Evolutionary conservation across 257 asterid species (phyloP), one percentile per base, ranked within the genome.

Genomic region (Coffea canephora): DNA sequence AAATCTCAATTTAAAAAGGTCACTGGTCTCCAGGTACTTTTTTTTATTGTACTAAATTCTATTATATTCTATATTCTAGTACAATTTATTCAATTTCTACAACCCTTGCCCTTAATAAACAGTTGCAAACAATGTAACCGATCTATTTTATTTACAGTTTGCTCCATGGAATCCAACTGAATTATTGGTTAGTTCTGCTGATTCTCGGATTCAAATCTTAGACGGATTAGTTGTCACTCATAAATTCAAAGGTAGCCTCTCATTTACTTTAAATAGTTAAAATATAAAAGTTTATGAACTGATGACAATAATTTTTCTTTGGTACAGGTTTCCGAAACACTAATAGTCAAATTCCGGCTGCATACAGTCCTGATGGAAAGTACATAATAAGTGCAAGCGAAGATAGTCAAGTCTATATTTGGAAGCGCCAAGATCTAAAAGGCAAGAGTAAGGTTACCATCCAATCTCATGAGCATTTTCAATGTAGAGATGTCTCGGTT

Each of bases 321-420:
- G 12, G 6, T 70, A 62, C 91, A 96, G 99, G 98, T 39, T 91
- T 92, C 16, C 88, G 92, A 49, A 96, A 96, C 84, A 90, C 96
- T 0, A 87, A 88, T 85, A 94, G 96, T 87, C 99, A 95, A 81
- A 95, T 92, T 45, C 79, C 94, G n/a, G 98, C 99, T 67, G 87
- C 92, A 1, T 92, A 86, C 81, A 92, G 88, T 65, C 87, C 93
- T 43, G 96, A 92, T 0, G 97, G 98, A 10, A 91, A 75, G 75
- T 92, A 94, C 49, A 82, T 96, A 64, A 79, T 96, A 74, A 89
- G 96, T 55, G 96, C 99, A 31, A 96, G 99, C 62, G 98, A 96
- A 79, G 99, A 96, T 77, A 87, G 90, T 25, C 94, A 92, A 41
- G 93, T 96, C 46, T 92, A 87, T 72, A 87, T 96, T 62, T 96